Base-by-base conservation (phyloP, 2,329 filamentous ascomycete species). In the Ceratocystis albifundus region DNA sequence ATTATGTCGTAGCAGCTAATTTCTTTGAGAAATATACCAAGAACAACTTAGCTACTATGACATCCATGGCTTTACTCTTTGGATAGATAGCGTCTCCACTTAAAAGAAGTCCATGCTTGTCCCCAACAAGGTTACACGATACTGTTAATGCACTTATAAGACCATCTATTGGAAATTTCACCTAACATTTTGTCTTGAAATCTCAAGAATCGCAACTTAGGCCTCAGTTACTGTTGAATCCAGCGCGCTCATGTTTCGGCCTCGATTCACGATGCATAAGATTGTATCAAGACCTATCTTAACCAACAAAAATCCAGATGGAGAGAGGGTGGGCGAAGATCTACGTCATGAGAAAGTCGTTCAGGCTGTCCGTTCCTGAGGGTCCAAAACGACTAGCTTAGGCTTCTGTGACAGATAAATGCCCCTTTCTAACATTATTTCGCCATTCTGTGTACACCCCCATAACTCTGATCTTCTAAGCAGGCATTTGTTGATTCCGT, bases 161-260 rank as follows among this genome's bases (percentile, higher is more conserved):
- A 15, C 20, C 22, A 53, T 12, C 22, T 10, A 53, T 53, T 28
- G 1, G 20, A 28, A 53, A 22, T 1, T 28, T 25, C 15, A 20
- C 5, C 20, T 2, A 12, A 25, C 20, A 25, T 8, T 25, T 15
- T 3, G 25, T 15, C 48, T 12, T 10, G 25, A 53, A 7, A 20
- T 53, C 7, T 25, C 0, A n/a, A 53, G 20, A 3, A 53, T 3
- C 6, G 25, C 12, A 53, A 15, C 28, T 22, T 10, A 28, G 25
- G 15, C 48, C 12, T 28, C 7, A 15, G 17, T 53, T 20, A 41
- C 48, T 10, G 48, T 53, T 53, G 48, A 53, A 10, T 22, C 22
- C 48, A 28, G 8, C 8, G 55, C 28, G 53, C 36, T 25, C 55
- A 65, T 44, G 64, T 65, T 65, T 65, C 64, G 64, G 53, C 22